These are phyloP conservation scores for Phlebiopsis gigantea DNA, from an alignment of 768 basidiomycete genomes.

Conservation along the genomic window DNA sequence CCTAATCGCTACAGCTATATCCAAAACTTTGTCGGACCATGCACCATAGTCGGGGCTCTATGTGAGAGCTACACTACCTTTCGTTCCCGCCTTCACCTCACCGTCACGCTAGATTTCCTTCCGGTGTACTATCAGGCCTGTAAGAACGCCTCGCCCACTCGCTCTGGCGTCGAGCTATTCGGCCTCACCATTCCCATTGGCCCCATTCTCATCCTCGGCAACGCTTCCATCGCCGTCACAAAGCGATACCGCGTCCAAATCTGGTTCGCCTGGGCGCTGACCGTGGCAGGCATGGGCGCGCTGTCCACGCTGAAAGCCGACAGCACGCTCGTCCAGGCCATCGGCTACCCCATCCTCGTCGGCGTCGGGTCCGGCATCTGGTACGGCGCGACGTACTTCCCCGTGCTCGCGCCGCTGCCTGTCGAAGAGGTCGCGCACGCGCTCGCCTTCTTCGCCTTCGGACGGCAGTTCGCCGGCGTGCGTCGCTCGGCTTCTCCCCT, in stretches of 20 bases:
- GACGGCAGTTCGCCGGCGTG: slow-evolving; percentile 11
- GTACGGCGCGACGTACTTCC: slow-evolving; percentile 21
- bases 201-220: slow-evolving; percentile 28
- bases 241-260: slow-evolving; percentile 30
- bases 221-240: slow-evolving; percentile 24
- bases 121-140: slow-evolving; percentile 41
- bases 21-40: slow-evolving; percentile 18
- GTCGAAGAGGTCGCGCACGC: slow-evolving; percentile 29
- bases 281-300: slow-evolving; percentile 31
- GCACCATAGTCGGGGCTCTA: background rate
- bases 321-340: slow-evolving; percentile 18
- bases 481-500: slow-evolving; percentile 4
- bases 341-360: slow-evolving; percentile 24
- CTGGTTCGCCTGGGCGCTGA: slow-evolving; percentile 28
- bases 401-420: slow-evolving; percentile 25
- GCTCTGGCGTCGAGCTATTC: slow-evolving; percentile 31
- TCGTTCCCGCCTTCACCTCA: background rate
- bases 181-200: slow-evolving; percentile 23
- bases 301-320: slow-evolving; percentile 25
- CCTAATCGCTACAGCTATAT: slow-evolving; percentile 15
- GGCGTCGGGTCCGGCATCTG: slow-evolving; percentile 24
- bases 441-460: slow-evolving; percentile 27
- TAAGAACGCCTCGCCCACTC: slow-evolving; percentile 29
- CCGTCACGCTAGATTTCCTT: slow-evolving; percentile 26
- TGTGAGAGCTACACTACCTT: slow-evolving; percentile 13